A percentile compares a stretch with the other conserved stretches of the same genome.
Conservation (phyloP, 805 yeast genomes). For the Lipomyces sp. region DNA sequence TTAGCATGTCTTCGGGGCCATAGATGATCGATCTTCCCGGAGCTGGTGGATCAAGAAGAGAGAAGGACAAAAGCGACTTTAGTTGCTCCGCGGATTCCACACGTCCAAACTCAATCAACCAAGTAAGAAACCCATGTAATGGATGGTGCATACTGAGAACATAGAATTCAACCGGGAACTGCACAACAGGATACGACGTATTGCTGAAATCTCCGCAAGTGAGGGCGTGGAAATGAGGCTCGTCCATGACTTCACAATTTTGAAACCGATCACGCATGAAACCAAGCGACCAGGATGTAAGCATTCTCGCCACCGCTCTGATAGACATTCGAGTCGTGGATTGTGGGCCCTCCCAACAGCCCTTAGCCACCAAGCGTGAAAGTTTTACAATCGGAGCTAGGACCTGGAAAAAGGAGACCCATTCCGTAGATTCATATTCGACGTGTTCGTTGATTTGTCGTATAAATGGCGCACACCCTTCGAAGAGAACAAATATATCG, state of each 20-base stretch:
- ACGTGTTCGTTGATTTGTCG: conserved; percentile 83
- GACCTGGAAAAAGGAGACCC: conserved; percentile 71
- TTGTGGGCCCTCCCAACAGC: conserved; percentile 39
- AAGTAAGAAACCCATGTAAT: conserved; percentile 70
- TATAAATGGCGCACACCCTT: conserved; percentile 73
- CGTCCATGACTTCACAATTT: conserved; percentile 36
- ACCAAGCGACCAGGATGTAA: conserved; percentile 43
- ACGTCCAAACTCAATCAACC: conserved; percentile 63
- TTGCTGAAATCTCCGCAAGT: conserved; percentile 41
- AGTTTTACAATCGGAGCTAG: conserved; percentile 67
- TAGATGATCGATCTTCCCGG: conserved; percentile 19
- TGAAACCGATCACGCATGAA: conserved; percentile 31
- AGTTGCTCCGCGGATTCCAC: conserved; percentile 34
- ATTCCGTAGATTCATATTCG: conserved; percentile 87
- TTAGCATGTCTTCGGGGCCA: conserved; percentile 38
- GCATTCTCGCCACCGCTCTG: conserved; percentile 36
- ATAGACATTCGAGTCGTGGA: conserved; percentile 36
- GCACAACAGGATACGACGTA: conserved; percentile 42
- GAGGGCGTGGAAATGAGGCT: conserved; percentile 37
- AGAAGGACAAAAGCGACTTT: conserved; percentile 21
- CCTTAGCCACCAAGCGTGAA: conserved; percentile 46
- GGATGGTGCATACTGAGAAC: conserved; percentile 79
- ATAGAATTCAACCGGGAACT: conserved; percentile 53
- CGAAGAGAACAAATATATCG: conserved; percentile 69
- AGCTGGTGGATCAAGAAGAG: conserved; percentile 31